Conservation (phyloP, 2,329 filamentous ascomycete genomes). For the Calonectria ilicicola region DNA sequence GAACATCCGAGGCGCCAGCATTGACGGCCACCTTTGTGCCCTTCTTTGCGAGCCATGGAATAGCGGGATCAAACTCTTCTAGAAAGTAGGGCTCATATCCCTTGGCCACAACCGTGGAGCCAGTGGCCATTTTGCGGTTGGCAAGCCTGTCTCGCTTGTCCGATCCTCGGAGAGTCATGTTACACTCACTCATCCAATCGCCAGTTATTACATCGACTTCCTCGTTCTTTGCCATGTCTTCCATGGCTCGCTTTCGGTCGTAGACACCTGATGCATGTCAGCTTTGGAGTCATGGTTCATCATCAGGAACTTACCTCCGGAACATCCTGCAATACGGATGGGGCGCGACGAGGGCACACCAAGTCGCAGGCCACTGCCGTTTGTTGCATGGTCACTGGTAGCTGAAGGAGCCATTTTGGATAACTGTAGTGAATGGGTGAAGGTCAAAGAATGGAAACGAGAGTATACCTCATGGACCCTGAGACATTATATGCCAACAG, state of each 20-base stretch:
- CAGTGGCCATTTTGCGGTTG: constrained; percentile 41
- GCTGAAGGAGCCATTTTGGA: constrained; percentile 35
- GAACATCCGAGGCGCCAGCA: constrained; percentile 49
- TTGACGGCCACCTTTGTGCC: constrained; percentile 52
- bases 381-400: constrained; percentile 14
- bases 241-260: constrained; percentile 45
- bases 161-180: constrained; percentile 45
- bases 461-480: not conserved
- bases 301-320: constrained; percentile 33
- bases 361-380: constrained; percentile 22
- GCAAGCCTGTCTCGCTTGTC: constrained; percentile 42
- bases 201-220: constrained; percentile 46
- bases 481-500: constrained; percentile 5
- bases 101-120: constrained; percentile 39
- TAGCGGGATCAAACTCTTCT: constrained; percentile 46
- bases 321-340: constrained; percentile 45
- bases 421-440: not conserved
- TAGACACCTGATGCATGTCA: constrained; percentile 47
- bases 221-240: constrained; percentile 41
- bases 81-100: constrained; percentile 57
- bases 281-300: not conserved
- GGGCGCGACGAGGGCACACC: constrained; percentile 35
- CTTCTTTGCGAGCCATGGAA: constrained; percentile 43
- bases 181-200: constrained; percentile 48
- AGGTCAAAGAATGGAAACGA: not conserved